Conservation (phyloP, 805 yeast genomes). For the Lipomyces starkeyi region DNA sequence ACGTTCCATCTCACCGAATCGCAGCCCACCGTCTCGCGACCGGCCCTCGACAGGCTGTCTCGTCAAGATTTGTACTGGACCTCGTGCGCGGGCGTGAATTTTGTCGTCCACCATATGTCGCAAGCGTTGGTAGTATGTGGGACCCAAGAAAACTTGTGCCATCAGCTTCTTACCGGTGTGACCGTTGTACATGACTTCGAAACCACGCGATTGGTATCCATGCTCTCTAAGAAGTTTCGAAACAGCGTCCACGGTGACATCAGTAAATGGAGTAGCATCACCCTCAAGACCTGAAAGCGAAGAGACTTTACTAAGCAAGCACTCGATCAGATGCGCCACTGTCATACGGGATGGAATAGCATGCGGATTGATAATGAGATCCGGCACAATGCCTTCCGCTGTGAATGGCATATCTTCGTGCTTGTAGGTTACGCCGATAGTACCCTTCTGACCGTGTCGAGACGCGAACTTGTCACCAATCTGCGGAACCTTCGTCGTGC, state of each 20-base stretch:
- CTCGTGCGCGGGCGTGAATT: slow-evolving; percentile 99
- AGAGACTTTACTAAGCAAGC: slow-evolving; percentile 93
- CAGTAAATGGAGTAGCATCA: slow-evolving; percentile 99
- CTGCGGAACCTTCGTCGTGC: slow-evolving; percentile 98
- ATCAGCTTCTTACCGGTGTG: slow-evolving; percentile 97
- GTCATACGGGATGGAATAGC: slow-evolving; percentile 99
- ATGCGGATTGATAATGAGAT: slow-evolving; percentile 96
- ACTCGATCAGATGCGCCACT: slow-evolving; percentile 98
- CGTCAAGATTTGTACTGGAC: slow-evolving; percentile 96
- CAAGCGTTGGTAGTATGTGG: slow-evolving; percentile 97
- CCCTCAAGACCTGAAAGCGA: slow-evolving; percentile 96
- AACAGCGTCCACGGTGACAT: slow-evolving; percentile 96
- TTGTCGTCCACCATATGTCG: slow-evolving; percentile 99
- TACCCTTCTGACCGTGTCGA: slow-evolving; percentile 99
- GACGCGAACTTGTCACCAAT: slow-evolving; percentile 99
- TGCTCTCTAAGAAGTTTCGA: slow-evolving; percentile 90
- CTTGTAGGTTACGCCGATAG: slow-evolving; percentile 97
- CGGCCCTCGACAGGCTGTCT: slow-evolving; percentile 99
- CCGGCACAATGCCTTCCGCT: slow-evolving; percentile 95
- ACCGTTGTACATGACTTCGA: slow-evolving; percentile 98
- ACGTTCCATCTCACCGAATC: slow-evolving; percentile 99
- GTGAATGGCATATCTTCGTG: slow-evolving; percentile 99
- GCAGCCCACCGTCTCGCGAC: slow-evolving; percentile 98
- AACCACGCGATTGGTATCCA: slow-evolving; percentile 98
- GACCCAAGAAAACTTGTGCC: slow-evolving; percentile 99